Evolutionary conservation across 306 rosid species (phyloP).

Genomic region (Rubus idaeus): DNA sequence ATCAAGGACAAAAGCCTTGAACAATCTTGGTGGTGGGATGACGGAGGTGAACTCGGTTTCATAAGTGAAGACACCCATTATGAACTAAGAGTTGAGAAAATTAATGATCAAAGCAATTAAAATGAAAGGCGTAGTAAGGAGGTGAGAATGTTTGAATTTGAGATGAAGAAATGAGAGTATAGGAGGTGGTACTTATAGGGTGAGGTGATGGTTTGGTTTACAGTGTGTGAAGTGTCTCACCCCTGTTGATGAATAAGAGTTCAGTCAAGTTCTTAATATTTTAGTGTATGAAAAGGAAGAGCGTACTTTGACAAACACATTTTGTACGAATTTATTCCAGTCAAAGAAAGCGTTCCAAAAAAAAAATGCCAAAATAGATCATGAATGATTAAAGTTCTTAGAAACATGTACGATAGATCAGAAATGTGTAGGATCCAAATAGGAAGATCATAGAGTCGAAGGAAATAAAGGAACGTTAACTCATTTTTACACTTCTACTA

Average conservation of each 20-base stretch:
- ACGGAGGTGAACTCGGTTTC: conserved; percentile 28
- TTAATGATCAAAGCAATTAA: not conserved
- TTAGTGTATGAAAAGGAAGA: not conserved
- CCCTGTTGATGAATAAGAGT: too few species aligned
- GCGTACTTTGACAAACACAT: too few species aligned
- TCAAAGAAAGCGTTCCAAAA: not conserved
- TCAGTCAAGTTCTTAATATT: not conserved
- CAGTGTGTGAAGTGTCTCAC: not conserved
- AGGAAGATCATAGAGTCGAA: too few species aligned
- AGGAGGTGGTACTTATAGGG: not conserved
- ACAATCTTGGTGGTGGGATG: conserved; percentile 42
- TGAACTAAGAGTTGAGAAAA: not conserved
- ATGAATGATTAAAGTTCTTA: too few species aligned
- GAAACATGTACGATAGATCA: not conserved
- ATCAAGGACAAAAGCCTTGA: conserved; percentile 49
- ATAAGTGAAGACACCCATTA: conserved; percentile 21
- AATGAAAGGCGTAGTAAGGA: too few species aligned
- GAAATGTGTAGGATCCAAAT: not conserved
- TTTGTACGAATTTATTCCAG: not conserved
- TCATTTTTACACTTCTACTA: not conserved
- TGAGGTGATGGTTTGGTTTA: not conserved
- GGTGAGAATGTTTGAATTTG: not conserved
- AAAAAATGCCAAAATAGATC: not conserved
- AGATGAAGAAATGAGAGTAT: conserved; percentile 7
- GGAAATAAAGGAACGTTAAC: not conserved